Percentiles rank a stretch among this genome's conserved stretches.
These are phyloP conservation scores for Filobasidium uniguttulatum DNA, from an alignment of 1,284 basidiomycete species.

Conservation along the genomic window DNA sequence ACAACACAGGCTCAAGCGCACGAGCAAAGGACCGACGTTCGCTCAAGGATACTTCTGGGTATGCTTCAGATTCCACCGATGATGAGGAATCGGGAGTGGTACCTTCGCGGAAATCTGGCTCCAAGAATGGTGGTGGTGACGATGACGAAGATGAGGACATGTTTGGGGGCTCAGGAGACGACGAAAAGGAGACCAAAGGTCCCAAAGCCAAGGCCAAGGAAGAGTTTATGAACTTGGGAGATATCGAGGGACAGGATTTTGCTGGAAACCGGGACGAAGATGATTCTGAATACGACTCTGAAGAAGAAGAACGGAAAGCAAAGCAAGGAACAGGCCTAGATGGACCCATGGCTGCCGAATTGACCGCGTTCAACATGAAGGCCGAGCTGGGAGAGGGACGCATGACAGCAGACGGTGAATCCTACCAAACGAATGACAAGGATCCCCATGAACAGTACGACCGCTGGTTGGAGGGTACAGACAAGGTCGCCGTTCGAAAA, in stretches of 20 bases:
- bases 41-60: conserved; percentile 66
- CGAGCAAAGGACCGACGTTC: conserved; percentile 54
- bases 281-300: conserved; percentile 38
- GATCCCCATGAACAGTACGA: conserved; percentile 89
- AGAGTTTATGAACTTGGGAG: conserved; percentile 68
- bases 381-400: conserved; percentile 95
- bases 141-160: conserved; percentile 60
- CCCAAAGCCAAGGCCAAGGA: conserved; percentile 33
- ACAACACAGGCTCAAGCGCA: conserved; percentile 12
- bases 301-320: conserved; percentile 17
- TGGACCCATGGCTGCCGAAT: conserved; percentile 73
- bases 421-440: conserved; percentile 61
- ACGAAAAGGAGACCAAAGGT: conserved; percentile 36
- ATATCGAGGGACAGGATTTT: conserved; percentile 93
- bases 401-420: conserved; percentile 79
- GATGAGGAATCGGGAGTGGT: conserved; percentile 76
- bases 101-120: conserved; percentile 50
- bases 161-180: conserved; percentile 58
- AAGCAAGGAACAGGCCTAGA: conserved; percentile 20
- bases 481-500: conserved; percentile 71
- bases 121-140: conserved; percentile 41
- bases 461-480: conserved; percentile 81
- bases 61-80: conserved; percentile 84
- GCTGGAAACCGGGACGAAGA: conserved; percentile 42
- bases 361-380: conserved; percentile 97